Evolutionary conservation across 768 basidiomycete genomes (phyloP), one percentile per base, ranked within the genome.

Genomic region (Pilatotrama ljubarskyi): DNA sequence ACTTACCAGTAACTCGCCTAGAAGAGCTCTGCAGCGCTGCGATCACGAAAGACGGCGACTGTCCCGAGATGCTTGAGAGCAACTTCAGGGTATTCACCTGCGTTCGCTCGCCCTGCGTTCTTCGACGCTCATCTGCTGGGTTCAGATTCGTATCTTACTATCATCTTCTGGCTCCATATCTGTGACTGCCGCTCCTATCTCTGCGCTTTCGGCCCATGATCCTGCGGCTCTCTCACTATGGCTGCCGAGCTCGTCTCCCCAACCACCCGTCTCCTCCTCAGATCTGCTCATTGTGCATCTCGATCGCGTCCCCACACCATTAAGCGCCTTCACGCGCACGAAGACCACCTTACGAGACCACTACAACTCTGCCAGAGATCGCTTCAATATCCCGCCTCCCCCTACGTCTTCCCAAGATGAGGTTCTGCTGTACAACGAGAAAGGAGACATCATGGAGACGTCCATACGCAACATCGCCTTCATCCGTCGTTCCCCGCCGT

Each of bases 401-500:
- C 69, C 69, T 3, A 58, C 63, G 0, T 43, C 65, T 2, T 46
- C 61, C 32, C 25, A 50, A 20, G 68, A 71, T 15, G 91, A 93
- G 64, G 85, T 92, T 2, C 70, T 93, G 25, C 70, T 93, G 53
- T 85, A 82, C 75, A 87, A 86, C 64, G 38, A 76, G 0, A 68
- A 75, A 2, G 73, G 74, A 2, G 67, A 75, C 17, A 69, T 90
- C 54, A 88, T 80, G 44, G 91, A 93, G 68, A 77, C 87, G 0
- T 83, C 86, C 29, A 83, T 89, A 46, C 85, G 80, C 70, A 93
- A 92, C 64, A 73, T 92, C 52, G 88, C 90, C 1, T 81, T 92
- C 60, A 81, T 79, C 63, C 84, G 87, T 13, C 41, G 64, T 15
- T 47, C 46, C 5, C 68, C 68, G 3, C 69, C 70, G 2, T 66